Evolutionary conservation across 208 protist genomes (phyloP), one percentile per base, ranked within the genome.

Genomic region (Crithidia bombi): DNA sequence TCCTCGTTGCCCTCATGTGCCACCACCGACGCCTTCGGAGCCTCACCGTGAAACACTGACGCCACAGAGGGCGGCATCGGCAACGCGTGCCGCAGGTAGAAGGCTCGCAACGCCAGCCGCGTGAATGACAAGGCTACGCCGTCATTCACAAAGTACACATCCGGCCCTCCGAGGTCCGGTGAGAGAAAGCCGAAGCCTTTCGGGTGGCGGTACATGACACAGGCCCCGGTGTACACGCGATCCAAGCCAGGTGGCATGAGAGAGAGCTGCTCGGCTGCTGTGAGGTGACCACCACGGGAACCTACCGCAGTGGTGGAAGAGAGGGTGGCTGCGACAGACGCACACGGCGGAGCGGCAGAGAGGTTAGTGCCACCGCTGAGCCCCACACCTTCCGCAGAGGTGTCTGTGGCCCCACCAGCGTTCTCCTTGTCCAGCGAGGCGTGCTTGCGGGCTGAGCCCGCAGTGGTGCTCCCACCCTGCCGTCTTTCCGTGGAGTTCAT

Each of bases 121-220:
- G 86, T 95, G 61, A 95, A 95, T 30, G 74, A 73, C 67, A 78
- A 78, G 36, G 73, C 39, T 7, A 95, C 69, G 65, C 71, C 78
- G 59, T 90, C 78, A 14, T 70, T 69, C 14, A 81, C 85, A 56
- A 95, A 95, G 81, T 92, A 95, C 7, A 95, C 78, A 66, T 95
- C 90, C 0, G 90, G 90, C 4, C 87, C 87, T 12, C 90, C 90
- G 2, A 89, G 12, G 41, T 88, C 82, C 3, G 90, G 87, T 19
- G 83, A 63, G 55, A 95, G 70, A 55, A 95, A 95, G 52, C 90
- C 90, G 67, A 92, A 95, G 43, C 75, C 79, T 41, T 91, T 91
- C 25, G 57, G 69, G 14, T 71, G 63, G 11, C 85, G 85, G 33
- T 91, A 87, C 77, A 89, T 84, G 49, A 83, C 90, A 56, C 83